Conservation (phyloP, 2,329 filamentous ascomycete species). For the Ceratocystiopsis minuta region DNA sequence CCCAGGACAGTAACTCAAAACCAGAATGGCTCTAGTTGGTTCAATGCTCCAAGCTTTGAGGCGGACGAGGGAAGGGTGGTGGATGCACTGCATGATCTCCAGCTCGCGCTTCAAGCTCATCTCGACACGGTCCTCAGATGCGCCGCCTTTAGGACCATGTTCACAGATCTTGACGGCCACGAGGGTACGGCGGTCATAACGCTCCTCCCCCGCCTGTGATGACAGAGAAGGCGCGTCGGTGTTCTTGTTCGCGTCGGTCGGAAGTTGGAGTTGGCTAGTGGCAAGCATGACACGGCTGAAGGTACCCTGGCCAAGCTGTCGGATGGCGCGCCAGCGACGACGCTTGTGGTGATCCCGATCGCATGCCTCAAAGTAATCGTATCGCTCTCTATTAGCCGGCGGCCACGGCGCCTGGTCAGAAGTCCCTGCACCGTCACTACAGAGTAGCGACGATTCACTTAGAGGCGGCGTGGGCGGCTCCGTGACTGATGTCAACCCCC, state of each 20-base stretch:
- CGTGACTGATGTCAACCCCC: constrained; percentile 49
- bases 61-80: constrained; percentile 78
- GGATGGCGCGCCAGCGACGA: constrained; percentile 62
- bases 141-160: constrained; percentile 82
- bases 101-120: constrained; percentile 88
- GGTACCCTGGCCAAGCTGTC: constrained; percentile 74
- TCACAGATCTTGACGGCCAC: constrained; percentile 94
- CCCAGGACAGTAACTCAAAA: constrained; percentile 81
- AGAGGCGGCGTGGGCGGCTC: constrained; percentile 66
- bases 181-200: constrained; percentile 53
- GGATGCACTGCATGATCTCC: constrained; percentile 76
- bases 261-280: constrained; percentile 41
- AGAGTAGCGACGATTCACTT: constrained; percentile 46
- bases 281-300: constrained; percentile 91
- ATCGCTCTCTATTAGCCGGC: constrained; percentile 18
- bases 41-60: constrained; percentile 85
- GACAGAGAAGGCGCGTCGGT: too few relatives aligned
- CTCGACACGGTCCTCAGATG: constrained; percentile 82
- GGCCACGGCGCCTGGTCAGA: constrained; percentile 21
- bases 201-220: constrained; percentile 10
- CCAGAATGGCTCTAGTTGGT: constrained; percentile 61
- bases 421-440: constrained; percentile 22
- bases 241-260: too few relatives aligned
- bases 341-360: constrained; percentile 50
- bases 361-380: constrained; percentile 53